Evolutionary conservation across 2,329 filamentous ascomycete species (phyloP).

Genomic region (Corynespora cassiicola): DNA sequence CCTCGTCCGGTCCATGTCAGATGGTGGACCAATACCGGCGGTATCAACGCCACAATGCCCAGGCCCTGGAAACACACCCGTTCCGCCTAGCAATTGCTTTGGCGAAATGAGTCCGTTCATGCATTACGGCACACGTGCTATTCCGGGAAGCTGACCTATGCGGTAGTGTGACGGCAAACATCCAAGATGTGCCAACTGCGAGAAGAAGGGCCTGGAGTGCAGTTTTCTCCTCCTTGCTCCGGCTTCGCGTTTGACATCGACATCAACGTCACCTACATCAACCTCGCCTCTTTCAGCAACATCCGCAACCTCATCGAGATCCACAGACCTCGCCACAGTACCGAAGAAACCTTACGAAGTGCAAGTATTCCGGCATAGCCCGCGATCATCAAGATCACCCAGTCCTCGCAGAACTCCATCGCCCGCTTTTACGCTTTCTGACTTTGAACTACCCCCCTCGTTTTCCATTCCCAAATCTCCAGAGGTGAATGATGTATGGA

Average conservation of each 20-base stretch:
- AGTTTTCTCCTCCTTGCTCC: constrained; percentile 41
- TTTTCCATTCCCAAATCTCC: constrained; percentile 8
- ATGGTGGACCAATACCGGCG: background rate
- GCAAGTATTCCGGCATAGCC: constrained; percentile 1
- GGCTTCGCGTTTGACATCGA: constrained; percentile 32
- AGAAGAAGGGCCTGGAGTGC: constrained; percentile 37
- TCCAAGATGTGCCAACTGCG: constrained; percentile 40
- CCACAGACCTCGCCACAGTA: constrained; percentile 1
- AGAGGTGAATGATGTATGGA: constrained; percentile 31
- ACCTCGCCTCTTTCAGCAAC: constrained; percentile 10
- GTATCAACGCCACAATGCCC: background rate
- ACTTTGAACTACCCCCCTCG: constrained; percentile 1
- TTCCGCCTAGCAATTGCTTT: no score
- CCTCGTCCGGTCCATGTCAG: background rate
- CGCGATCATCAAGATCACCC: constrained; percentile 7
- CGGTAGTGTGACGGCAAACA: constrained; percentile 40
- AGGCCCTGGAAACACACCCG: no score
- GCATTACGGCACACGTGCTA: background rate
- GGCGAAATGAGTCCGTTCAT: background rate
- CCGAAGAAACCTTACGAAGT: constrained; percentile 3
- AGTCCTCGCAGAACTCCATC: constrained; percentile 1
- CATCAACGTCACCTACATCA: constrained; percentile 15
- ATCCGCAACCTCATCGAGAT: constrained; percentile 4
- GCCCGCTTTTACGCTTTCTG: constrained; percentile 1
- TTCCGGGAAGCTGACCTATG: constrained; percentile 24